Conservation (phyloP, 768 basidiomycete genomes). For the Tremella fuciformis region DNA sequence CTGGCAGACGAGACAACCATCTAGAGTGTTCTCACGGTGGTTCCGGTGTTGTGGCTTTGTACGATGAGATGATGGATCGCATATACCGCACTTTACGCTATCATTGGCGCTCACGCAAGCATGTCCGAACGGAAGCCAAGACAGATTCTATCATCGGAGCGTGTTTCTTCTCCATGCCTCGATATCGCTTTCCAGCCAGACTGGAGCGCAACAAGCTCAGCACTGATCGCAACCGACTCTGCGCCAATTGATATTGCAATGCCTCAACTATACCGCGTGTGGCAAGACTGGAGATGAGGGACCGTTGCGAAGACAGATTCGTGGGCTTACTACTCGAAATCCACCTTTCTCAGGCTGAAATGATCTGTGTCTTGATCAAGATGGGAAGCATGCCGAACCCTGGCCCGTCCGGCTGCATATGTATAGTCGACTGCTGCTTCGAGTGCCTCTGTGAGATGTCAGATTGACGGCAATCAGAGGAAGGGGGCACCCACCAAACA, state of each 20-base stretch:
- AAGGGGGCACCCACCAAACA: slow-evolving; percentile 22
- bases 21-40: slow-evolving; percentile 55
- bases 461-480: background rate
- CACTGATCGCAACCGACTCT: slow-evolving; percentile 20
- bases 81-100: slow-evolving; percentile 7
- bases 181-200: slow-evolving; percentile 11
- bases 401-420: slow-evolving; percentile 33
- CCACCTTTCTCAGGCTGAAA: slow-evolving; percentile 19
- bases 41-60: slow-evolving; percentile 28
- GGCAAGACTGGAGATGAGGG: slow-evolving; percentile 30
- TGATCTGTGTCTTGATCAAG: slow-evolving; percentile 13
- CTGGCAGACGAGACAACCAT: slow-evolving; percentile 81
- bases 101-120: background rate
- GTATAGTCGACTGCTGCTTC: slow-evolving; percentile 32
- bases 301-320: background rate
- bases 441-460: slow-evolving; percentile 17
- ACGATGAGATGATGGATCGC: slow-evolving; percentile 42
- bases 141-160: slow-evolving; percentile 11
- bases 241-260: slow-evolving; percentile 8
- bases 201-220: slow-evolving; percentile 14
- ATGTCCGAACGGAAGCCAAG: slow-evolving; percentile 8
- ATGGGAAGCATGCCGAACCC: slow-evolving; percentile 33
- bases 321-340: slow-evolving; percentile 37
- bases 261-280: slow-evolving; percentile 24
- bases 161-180: slow-evolving; percentile 1